These are phyloP conservation scores for Colletotrichum endophyticum DNA, from an alignment of 2,329 filamentous ascomycete species.

Conservation along the genomic window DNA sequence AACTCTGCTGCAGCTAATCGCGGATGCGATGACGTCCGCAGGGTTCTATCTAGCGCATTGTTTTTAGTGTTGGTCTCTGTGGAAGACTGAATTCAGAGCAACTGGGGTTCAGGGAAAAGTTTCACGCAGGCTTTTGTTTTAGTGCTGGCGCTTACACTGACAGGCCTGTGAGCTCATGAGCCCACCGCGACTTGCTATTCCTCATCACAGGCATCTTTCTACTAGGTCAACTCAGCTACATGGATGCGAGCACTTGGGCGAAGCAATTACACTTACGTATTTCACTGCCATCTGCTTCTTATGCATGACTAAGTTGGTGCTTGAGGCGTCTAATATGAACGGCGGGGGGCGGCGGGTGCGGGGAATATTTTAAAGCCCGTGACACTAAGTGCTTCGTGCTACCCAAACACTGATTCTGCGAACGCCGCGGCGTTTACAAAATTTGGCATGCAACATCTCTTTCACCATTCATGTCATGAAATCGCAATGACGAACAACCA, in stretches of 20 bases:
- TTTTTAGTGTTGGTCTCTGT: neutral
- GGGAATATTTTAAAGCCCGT: neutral
- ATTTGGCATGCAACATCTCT: neutral
- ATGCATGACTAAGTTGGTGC: neutral
- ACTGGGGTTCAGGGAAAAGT: too few species aligned
- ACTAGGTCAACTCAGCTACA: neutral
- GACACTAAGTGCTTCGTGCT: neutral
- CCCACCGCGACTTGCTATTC: neutral
- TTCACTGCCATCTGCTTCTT: neutral
- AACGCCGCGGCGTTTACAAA: neutral
- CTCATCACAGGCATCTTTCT: neutral
- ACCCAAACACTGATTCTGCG: neutral
- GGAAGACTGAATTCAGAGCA: too few species aligned
- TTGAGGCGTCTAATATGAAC: neutral
- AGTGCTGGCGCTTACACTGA: neutral
- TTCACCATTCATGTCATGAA: neutral
- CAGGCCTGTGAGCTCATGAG: neutral
- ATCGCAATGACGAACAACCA: neutral
- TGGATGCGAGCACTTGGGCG: neutral
- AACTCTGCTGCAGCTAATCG: too few species aligned
- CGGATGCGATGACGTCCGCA: too few species aligned
- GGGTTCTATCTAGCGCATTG: too few species aligned
- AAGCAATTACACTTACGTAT: neutral
- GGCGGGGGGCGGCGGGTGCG: neutral
- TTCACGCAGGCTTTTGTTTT: neutral